Percentiles rank a stretch among this genome's conserved stretches.
Evolutionary conservation across 768 basidiomycete genomes (phyloP).

Genomic region (Mycena albidolilacea): DNA sequence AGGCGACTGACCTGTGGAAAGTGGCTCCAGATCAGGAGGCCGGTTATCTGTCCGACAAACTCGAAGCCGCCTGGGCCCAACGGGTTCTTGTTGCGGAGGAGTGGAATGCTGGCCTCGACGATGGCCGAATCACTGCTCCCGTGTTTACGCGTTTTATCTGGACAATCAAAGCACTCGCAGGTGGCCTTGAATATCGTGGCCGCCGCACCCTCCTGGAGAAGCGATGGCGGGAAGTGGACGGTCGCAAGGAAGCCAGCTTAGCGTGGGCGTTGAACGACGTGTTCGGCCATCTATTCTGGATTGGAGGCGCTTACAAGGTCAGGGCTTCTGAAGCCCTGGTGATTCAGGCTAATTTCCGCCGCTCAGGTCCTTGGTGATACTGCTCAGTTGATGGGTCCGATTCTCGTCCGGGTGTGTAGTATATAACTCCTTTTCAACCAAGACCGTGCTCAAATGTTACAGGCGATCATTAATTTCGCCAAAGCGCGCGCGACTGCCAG

Average conservation of each 20-base stretch:
- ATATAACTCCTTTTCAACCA: background rate
- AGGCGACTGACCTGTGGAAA: conserved; percentile 83
- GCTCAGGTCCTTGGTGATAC: conserved; percentile 73
- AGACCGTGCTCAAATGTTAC: conserved; percentile 2
- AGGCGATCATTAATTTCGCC: conserved; percentile 75
- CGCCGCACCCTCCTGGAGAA: conserved; percentile 51
- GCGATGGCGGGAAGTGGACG: conserved; percentile 62
- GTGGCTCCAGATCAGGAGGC: conserved; percentile 67
- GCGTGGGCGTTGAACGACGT: conserved; percentile 75
- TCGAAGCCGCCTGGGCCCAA: conserved; percentile 69
- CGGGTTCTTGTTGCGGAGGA: conserved; percentile 63
- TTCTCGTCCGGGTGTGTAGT: conserved; percentile 67
- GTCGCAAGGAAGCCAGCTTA: conserved; percentile 65
- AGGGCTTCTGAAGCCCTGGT: background rate
- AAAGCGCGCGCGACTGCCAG: conserved; percentile 61
- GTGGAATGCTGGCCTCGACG: conserved; percentile 69
- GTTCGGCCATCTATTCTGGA: conserved; percentile 73
- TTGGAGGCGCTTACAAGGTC: conserved; percentile 73
- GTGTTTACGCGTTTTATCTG: conserved; percentile 57
- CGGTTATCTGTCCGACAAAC: conserved; percentile 62
- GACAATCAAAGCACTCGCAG: conserved; percentile 51
- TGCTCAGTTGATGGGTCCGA: conserved; percentile 72
- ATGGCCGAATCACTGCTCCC: conserved; percentile 60
- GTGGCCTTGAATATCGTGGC: conserved; percentile 45
- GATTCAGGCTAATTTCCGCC: conserved; percentile 15